Percentiles rank a stretch among this genome's conserved stretches.
phyloP scores from a whole-genome alignment of 345 rosid species.

The sweet orange (Citrus sinensis) region DVS_A1.0 CM039162.1:25959001-25959500 shows the following conservation, averaged over 20 bases:
- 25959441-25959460: slow-evolving; percentile 61
- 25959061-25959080: not conserved
- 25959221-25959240: slow-evolving; percentile 44
- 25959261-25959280: slow-evolving; percentile 50
- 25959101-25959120: not conserved
- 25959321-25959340: slow-evolving; percentile 38
- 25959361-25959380: slow-evolving; percentile 38
- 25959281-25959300: slow-evolving; percentile 50
- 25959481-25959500: slow-evolving; percentile 76
- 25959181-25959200: slow-evolving; percentile 58
- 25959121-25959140: not conserved
- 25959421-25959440: slow-evolving; percentile 55
- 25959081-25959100: not conserved
- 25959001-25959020: not conserved
- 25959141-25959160: not conserved
- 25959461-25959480: slow-evolving; percentile 97
- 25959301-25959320: slow-evolving; percentile 46
- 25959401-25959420: slow-evolving; percentile 58
- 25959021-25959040: not conserved
- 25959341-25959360: slow-evolving; percentile 38
- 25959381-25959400: slow-evolving; percentile 41
- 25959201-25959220: slow-evolving; percentile 47
- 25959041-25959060: not conserved
- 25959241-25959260: slow-evolving; percentile 43
- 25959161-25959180: slow-evolving; percentile 1